phyloP scores from a whole-genome alignment of 2,329 filamentous ascomycete species.

The Diaporthe sp. region DNA sequence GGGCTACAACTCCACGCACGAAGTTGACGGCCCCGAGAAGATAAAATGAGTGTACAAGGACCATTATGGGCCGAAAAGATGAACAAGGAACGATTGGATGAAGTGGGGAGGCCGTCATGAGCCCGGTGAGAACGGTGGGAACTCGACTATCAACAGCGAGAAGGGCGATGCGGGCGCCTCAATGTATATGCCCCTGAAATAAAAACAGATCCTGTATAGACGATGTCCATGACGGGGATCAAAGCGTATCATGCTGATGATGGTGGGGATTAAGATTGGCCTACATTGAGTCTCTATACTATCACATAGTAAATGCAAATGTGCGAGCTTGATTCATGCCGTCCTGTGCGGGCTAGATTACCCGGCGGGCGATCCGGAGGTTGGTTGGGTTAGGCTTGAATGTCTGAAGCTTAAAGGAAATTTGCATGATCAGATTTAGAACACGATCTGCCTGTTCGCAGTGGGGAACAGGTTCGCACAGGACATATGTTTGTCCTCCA shows the following conservation, averaged over 20 bases:
- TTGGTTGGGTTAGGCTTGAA: constrained; percentile 1
- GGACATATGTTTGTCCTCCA: background rate
- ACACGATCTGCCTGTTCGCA: constrained; percentile 2
- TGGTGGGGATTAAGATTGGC: background rate
- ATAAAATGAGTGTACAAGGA: constrained; percentile 9
- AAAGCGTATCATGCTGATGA: background rate
- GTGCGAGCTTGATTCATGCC: constrained; percentile 5
- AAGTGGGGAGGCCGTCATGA: background rate
- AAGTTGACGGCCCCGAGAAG: constrained; percentile 19
- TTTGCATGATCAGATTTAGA: constrained; percentile 26
- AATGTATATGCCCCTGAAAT: background rate
- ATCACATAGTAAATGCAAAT: constrained; percentile 8
- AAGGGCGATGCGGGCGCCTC: background rate
- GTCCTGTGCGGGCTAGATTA: constrained; percentile 1
- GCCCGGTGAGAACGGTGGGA: background rate
- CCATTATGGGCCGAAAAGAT: background rate
- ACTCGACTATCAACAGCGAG: background rate
- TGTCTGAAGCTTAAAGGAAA: constrained; percentile 3
- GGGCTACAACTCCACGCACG: constrained; percentile 9
- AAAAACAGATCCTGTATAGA: background rate
- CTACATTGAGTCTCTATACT: background rate
- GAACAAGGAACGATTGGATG: background rate
- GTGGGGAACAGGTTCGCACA: constrained; percentile 12
- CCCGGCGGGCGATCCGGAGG: constrained; percentile 8
- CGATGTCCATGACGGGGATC: background rate